Evolutionary conservation across 2,329 filamentous ascomycete species (phyloP).

Genomic region (Curvularia sp.): DNA sequence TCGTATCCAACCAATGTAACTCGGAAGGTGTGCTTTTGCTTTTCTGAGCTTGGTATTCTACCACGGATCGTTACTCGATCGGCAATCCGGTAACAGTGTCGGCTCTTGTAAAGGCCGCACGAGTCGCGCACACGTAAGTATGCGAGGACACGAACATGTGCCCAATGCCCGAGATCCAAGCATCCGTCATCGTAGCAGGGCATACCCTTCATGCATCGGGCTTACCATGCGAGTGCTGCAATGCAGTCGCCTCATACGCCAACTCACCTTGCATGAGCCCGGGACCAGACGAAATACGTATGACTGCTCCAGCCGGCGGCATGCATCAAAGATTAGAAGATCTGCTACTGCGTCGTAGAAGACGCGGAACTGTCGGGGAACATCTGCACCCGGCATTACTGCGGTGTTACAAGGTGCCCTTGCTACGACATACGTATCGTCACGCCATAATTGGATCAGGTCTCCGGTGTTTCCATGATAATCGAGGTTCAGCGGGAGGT

Average conservation of each 20-base stretch:
- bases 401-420: constrained; percentile 6
- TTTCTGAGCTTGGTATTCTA: not conserved
- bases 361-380: constrained; percentile 1
- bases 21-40: constrained; percentile 1
- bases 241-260: constrained; percentile 15
- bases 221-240: constrained; percentile 13
- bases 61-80: constrained; percentile 1
- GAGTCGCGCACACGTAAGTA: constrained; percentile 18
- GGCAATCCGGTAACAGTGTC: constrained; percentile 4
- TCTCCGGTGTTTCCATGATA: not conserved
- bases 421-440: constrained; percentile 8
- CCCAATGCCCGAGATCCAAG: constrained; percentile 21
- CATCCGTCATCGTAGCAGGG: constrained; percentile 3
- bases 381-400: not conserved
- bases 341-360: not conserved
- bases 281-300: not conserved
- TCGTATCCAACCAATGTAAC: not conserved
- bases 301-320: not conserved
- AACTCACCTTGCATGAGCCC: constrained; percentile 16
- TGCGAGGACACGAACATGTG: constrained; percentile 20
- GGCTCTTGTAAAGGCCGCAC: constrained; percentile 7
- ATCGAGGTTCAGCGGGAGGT: constrained; percentile 10
- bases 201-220: constrained; percentile 5
- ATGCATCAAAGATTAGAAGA: constrained; percentile 4
- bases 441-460: constrained; percentile 9